Percentiles rank a stretch among this genome's conserved stretches.
Evolutionary conservation across 1,284 basidiomycete species (phyloP).

Genomic region (Cutaneotrichosporon spelunceum): DNA sequence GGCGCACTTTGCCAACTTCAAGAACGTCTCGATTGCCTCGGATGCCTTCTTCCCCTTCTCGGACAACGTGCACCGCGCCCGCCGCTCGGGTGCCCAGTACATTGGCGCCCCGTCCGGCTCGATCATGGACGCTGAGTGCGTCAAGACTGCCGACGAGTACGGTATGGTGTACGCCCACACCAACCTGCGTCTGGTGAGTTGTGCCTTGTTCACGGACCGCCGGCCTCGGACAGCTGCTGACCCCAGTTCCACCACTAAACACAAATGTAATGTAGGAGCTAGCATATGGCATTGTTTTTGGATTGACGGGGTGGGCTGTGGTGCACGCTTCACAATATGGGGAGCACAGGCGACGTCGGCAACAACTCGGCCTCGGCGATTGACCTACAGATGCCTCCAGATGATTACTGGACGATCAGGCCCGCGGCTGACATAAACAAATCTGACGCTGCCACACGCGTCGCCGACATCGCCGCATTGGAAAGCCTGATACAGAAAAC

Average conservation of each 20-base stretch:
- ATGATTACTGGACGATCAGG: no score
- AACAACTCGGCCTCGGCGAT: no score
- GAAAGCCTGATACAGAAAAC: no score
- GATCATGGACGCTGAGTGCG: slow-evolving; percentile 94
- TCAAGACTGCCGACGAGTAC: slow-evolving; percentile 90
- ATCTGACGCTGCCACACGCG: no score
- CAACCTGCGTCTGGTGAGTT: slow-evolving; percentile 53
- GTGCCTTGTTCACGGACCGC: background rate
- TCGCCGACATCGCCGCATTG: no score
- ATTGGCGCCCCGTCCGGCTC: slow-evolving; percentile 92
- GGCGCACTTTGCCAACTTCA: slow-evolving; percentile 67
- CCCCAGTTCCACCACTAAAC: slow-evolving; percentile 17
- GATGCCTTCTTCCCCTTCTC: slow-evolving; percentile 99
- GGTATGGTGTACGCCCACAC: slow-evolving; percentile 85
- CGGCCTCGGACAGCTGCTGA: background rate
- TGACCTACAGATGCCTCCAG: no score
- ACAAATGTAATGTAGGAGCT: slow-evolving; percentile 1
- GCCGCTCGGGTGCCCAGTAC: slow-evolving; percentile 86
- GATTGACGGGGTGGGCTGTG: background rate
- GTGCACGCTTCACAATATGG: no score
- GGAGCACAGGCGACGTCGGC: background rate
- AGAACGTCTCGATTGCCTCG: slow-evolving; percentile 84
- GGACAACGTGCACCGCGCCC: slow-evolving; percentile 92
- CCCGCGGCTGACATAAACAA: no score
- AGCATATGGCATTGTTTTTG: slow-evolving; percentile 11